Evolutionary conservation across 306 rosid species (phyloP), one percentile per base, ranked within the genome.

Genomic region (Neltuma alba): DNA sequence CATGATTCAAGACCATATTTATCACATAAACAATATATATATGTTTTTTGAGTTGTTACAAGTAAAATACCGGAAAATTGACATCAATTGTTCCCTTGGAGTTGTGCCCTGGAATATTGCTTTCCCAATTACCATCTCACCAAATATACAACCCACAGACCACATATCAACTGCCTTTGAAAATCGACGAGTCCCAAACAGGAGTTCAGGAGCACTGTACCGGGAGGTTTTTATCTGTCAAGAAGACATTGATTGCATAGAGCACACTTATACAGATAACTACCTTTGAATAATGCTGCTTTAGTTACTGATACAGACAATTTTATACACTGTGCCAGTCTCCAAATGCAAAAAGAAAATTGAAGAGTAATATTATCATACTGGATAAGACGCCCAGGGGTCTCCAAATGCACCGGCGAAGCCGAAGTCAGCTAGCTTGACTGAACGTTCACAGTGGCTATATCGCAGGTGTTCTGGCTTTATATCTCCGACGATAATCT

Each of bases 91-190:
- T 23, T 57, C 31, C 31, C 3, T 57, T 57, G 44, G 12, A 40
- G 44, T 40, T 40, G 1, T 40, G 44, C 13, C 44, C 13, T 1
- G 44, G 44, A 40, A 40, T 40, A 40, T 2, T 9, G 44, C 3
- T 40, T 40, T 9, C 42, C 75, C 64, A 1, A 18, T n/a, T 66
- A 73, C 50, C 86, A 83, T 73, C 70, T 83, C 86, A 31, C 79
- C 80, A 73, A 83, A 83, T 73, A 83, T 73, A 57, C 83, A 78
- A 27, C 86, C 86, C 18, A 57, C 83, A 36, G 76, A 5, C 83
- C 82, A 83, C 55, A 83, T 2, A 78, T 83, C 86, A 55, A 44
- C 2, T 34, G 72, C 58, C 60, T 38, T 9, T 57, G 76, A 78
- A 57, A 73, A 78, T 34, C 11, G 25, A 7, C 28, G 3, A 6